A percentile compares a stretch with the other conserved stretches of the same genome.
Conservation (phyloP, 495 filamentous ascomycete species). For the Jackrogersella minutella region DNA sequence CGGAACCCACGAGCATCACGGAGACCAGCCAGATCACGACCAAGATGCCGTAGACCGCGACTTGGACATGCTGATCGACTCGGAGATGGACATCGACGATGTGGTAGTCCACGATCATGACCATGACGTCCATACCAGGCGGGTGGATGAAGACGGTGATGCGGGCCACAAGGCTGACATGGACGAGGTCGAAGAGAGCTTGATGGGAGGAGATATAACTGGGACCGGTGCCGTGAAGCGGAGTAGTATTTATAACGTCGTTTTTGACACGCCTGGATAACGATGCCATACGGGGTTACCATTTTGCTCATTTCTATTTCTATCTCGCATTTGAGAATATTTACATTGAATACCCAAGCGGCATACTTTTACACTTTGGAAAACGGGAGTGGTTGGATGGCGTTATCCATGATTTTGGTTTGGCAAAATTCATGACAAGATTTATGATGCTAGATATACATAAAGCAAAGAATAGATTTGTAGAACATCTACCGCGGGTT, state of each 20-base stretch:
- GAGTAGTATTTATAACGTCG: constrained; percentile 44
- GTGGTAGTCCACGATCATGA: constrained; percentile 8
- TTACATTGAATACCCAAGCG: constrained; percentile 4
- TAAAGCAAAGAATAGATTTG: neutral
- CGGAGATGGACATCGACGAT: constrained; percentile 42
- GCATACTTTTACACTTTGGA: neutral
- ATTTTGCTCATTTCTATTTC: neutral
- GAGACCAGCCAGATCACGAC: constrained; percentile 36
- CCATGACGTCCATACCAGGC: neutral
- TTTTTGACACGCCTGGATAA: constrained; percentile 27
- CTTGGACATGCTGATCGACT: constrained; percentile 62
- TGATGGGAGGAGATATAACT: no score
- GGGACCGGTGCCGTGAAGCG: constrained; percentile 30
- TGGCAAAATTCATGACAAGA: neutral
- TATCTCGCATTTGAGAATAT: neutral
- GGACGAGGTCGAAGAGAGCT: neutral
- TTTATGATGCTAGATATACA: neutral
- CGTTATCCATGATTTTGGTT: neutral
- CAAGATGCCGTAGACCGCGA: constrained; percentile 56
- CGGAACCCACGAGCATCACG: constrained; percentile 17
- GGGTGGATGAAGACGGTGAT: neutral
- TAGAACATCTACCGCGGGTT: neutral
- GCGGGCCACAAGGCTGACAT: neutral
- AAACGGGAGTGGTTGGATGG: neutral
- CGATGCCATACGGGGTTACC: neutral